Percentiles rank a stretch among this genome's conserved stretches.
Evolutionary conservation across 768 basidiomycete species (phyloP).

Genomic region (Dioszegia crocea): DNA sequence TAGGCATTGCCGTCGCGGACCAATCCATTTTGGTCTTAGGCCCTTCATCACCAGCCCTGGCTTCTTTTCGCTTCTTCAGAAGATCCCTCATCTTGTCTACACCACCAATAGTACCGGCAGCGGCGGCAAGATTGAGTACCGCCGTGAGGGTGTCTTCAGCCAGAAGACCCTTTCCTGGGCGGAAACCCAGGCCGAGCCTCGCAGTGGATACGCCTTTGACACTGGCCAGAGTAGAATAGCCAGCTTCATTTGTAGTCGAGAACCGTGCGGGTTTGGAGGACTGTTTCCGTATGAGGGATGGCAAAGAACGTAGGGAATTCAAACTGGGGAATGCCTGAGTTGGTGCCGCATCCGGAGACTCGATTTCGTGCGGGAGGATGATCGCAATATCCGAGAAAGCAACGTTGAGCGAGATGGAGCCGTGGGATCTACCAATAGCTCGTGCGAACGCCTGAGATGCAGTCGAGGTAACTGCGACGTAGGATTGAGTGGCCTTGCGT

Average conservation of each 20-base stretch:
- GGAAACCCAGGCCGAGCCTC: conserved; percentile 26
- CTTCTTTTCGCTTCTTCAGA: not conserved
- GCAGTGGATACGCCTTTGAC: conserved; percentile 19
- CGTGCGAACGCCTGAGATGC: conserved; percentile 27
- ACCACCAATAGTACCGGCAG: conserved; percentile 12
- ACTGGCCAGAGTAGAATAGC: conserved; percentile 7
- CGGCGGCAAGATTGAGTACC: conserved; percentile 16
- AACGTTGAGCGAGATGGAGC: conserved; percentile 21
- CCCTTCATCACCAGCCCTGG: not conserved
- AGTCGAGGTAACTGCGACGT: conserved; percentile 18
- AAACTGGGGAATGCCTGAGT: too few species aligned
- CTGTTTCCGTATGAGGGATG: not conserved
- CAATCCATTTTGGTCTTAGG: conserved; percentile 7
- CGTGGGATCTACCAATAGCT: conserved; percentile 32
- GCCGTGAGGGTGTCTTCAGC: conserved; percentile 36
- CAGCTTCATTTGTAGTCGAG: not conserved
- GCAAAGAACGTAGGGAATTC: not conserved
- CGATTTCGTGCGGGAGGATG: conserved; percentile 3
- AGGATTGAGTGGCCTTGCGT: conserved; percentile 19
- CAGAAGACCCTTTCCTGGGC: conserved; percentile 30
- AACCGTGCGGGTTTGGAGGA: not conserved
- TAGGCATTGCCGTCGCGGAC: conserved; percentile 16
- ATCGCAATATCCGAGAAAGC: conserved; percentile 16
- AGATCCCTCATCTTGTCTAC: conserved; percentile 11
- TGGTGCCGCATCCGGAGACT: not conserved